A percentile compares a stretch with the other conserved stretches of the same genome.
phyloP scores from a whole-genome alignment of 2,329 filamentous ascomycete species.

The Pestalotiopsis fici region DNA sequence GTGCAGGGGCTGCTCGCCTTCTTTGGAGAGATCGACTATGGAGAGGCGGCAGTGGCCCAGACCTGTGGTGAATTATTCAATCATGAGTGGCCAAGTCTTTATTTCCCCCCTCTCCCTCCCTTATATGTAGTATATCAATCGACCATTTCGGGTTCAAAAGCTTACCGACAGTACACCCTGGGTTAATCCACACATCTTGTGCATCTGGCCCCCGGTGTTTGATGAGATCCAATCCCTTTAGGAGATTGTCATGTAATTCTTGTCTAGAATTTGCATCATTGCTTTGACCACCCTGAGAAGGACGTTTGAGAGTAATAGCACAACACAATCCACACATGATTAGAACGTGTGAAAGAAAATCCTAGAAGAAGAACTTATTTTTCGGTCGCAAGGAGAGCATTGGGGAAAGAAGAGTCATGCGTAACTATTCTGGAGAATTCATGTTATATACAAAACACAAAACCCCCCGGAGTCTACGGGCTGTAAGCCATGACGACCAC shows the following conservation, averaged over 20 bases:
- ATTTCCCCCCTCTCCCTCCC: too few relatives aligned
- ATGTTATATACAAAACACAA: too few relatives aligned
- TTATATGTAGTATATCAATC: too few relatives aligned
- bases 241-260: background rate
- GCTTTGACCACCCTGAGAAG: background rate
- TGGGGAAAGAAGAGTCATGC: background rate
- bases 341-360: background rate
- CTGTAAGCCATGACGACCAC: background rate
- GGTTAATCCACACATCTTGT: slow-evolving; percentile 3
- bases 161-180: background rate
- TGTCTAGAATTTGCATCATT: background rate
- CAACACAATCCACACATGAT: slow-evolving; percentile 2
- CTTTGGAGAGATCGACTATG: slow-evolving; percentile 51
- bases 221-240: background rate
- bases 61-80: slow-evolving; percentile 9
- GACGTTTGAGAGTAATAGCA: background rate
- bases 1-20: slow-evolving; percentile 49
- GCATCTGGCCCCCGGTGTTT: background rate
- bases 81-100: too few relatives aligned
- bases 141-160: background rate
- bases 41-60: slow-evolving; percentile 52
- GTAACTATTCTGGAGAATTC: too few relatives aligned
- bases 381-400: background rate
- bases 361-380: background rate
- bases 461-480: too few relatives aligned